Conservation (phyloP, 2,329 filamentous ascomycete genomes). For the Ustilaginoidea virens region DNA sequence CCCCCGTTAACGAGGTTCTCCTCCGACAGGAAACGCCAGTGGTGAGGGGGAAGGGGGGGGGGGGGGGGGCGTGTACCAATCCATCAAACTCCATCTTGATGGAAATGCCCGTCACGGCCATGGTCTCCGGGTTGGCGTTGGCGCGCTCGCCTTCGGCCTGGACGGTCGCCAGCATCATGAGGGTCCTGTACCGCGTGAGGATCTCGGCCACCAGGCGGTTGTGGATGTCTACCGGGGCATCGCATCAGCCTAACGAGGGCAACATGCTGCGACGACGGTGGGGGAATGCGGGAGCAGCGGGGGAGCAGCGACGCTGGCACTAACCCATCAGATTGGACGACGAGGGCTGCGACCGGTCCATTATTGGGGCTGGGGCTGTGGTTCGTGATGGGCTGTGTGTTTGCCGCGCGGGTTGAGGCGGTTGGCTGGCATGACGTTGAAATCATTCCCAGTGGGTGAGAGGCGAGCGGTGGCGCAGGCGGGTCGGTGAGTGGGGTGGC, state of each 20-base stretch:
- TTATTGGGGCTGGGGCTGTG: conserved; percentile 4
- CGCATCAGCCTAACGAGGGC: too few relatives aligned
- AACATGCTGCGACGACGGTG: too few relatives aligned
- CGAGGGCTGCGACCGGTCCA: conserved; percentile 18
- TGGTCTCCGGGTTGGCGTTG: conserved; percentile 24
- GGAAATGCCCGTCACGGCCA: conserved; percentile 26
- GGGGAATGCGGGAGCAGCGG: too few relatives aligned
- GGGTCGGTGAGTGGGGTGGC: too few relatives aligned
- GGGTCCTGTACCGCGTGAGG: conserved; percentile 26
- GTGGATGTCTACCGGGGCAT: conserved; percentile 23
- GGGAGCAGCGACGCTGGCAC: neutral
- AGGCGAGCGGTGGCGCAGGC: too few relatives aligned
- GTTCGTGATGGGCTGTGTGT: neutral
- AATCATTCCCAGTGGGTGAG: too few relatives aligned
- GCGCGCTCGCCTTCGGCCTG: conserved; percentile 23
- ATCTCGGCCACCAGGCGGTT: conserved; percentile 29
- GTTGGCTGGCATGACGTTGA: too few relatives aligned
- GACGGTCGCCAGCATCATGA: conserved; percentile 27
- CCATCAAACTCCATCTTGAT: conserved; percentile 31
- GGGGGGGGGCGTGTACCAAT: conserved; percentile 13
- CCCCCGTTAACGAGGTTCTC: neutral
- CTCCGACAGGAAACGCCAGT: neutral
- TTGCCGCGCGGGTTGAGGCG: neutral
- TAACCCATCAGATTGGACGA: conserved; percentile 22
- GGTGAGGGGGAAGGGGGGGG: neutral